These are phyloP conservation scores for Amphicarpaea edgeworthii DNA, from an alignment of 306 rosid species.

Conservation along the genomic window DNA sequence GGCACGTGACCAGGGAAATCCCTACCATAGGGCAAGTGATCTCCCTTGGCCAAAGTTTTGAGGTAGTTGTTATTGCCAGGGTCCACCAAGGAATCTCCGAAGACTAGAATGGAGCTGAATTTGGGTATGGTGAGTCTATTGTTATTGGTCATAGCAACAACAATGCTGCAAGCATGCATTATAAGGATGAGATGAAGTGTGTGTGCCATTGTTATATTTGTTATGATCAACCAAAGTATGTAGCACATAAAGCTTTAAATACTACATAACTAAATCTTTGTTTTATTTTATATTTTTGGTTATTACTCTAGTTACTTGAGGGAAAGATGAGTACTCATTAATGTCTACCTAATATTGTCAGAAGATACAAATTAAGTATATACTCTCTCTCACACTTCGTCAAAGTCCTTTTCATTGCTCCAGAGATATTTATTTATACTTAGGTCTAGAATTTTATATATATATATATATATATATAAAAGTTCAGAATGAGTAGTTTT, in stretches of 20 bases:
- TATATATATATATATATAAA: too few relatives aligned
- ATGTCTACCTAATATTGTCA: too few relatives aligned
- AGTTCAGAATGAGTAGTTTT: too few relatives aligned
- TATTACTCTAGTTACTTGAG: too few relatives aligned
- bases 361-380: neutral
- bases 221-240: neutral
- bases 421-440: too few relatives aligned
- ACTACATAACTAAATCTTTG: neutral
- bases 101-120: slow-evolving; percentile 57
- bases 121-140: slow-evolving; percentile 24
- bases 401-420: too few relatives aligned
- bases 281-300: too few relatives aligned
- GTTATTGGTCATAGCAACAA: slow-evolving; percentile 38
- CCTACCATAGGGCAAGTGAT: slow-evolving; percentile 64
- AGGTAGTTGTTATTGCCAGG: slow-evolving; percentile 68
- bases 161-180: slow-evolving; percentile 38
- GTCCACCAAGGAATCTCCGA: slow-evolving; percentile 71
- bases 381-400: too few relatives aligned
- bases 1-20: slow-evolving; percentile 61
- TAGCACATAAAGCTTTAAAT: neutral
- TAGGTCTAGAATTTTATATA: too few relatives aligned
- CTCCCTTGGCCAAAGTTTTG: slow-evolving; percentile 47
- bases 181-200: slow-evolving; percentile 26
- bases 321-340: too few relatives aligned
- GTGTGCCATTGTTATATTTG: slow-evolving; percentile 37